Base-by-base conservation (phyloP, 202 grass and related monocot genomes). In the Musa balbisiana region DNA sequence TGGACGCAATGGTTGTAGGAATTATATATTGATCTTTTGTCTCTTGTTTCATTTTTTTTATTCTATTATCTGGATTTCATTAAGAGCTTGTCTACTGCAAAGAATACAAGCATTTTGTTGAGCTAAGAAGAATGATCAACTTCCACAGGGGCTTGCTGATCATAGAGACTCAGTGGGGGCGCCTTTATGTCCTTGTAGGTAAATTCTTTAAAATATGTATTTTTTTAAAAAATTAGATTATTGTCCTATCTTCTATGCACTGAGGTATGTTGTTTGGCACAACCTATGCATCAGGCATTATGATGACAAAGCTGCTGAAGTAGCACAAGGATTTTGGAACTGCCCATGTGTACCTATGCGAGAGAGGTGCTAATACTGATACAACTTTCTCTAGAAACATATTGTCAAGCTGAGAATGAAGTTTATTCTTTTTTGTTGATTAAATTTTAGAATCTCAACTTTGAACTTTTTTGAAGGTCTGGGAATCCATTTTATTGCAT, bases 141-240 rank as follows among this genome's bases (percentile, higher is more conserved):
- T 80, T 64, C 1, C 49, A 13, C 80, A 98, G 94, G 94, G 94
- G 15, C 94, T 98, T 63, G 94, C 94, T 62, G 94, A 98, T 86
- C 94, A 98, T 75, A 93, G 81, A 77, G 94, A 98, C 73, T 82
- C 84, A 68, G 62, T 88, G 19, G 94, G 91, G 80, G 94, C 91
- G 51, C 94, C 94, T 64, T 83, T 98, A 58, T 98, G 94, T 72
- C 94, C 94, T 88, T 98, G 94, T 87, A 91, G 94, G 94, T 97
- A 89, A 89, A 82, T 80, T 65, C 27, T 78, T 69, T 9, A 53
- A 62, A 76, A 9, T 68, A 16, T 49, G 52, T 16, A 49, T 26
- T 56, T 74, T 74, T 29, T 9, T 3, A 27, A 24, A 56, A 27
- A 17, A 8, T 73, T 73, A 43, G 4, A 43, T 43, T 63, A 51